Conservation (phyloP, 352 stramenopile species). For the Phytophthora lateralis region DNA sequence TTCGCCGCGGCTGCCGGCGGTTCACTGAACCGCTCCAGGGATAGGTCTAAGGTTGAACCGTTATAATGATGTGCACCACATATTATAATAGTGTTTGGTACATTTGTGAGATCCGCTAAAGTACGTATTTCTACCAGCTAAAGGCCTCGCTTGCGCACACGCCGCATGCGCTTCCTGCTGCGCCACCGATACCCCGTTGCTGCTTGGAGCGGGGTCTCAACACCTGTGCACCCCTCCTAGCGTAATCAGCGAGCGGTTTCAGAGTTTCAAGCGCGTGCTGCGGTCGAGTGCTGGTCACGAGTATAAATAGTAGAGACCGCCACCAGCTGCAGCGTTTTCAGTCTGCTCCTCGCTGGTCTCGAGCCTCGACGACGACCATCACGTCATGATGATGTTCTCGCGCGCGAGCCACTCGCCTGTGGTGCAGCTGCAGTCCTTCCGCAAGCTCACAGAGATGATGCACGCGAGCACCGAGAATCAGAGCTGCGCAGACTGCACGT, state of each 20-base stretch:
- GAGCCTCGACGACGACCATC: not conserved
- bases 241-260: conserved; percentile 26
- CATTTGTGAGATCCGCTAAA: no score
- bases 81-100: no score
- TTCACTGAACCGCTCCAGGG: conserved; percentile 39
- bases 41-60: conserved; percentile 16
- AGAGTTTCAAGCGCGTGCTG: conserved; percentile 5
- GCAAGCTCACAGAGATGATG: conserved; percentile 71
- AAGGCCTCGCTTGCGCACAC: no score
- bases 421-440: conserved; percentile 45
- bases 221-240: not conserved
- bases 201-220: not conserved
- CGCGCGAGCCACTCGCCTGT: conserved; percentile 27
- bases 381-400: conserved; percentile 53
- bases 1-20: conserved; percentile 24
- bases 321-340: conserved; percentile 2
- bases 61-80: conserved; percentile 24
- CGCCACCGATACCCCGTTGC: not conserved
- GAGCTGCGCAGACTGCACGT: conserved; percentile 80
- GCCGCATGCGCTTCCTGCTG: no score
- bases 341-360: conserved; percentile 4
- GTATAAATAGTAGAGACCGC: conserved; percentile 30
- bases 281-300: conserved; percentile 1
- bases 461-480: conserved; percentile 66
- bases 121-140: no score